phyloP scores from a whole-genome alignment of 2,329 filamentous ascomycete species.

The Mycocentrospora acerina region DNA sequence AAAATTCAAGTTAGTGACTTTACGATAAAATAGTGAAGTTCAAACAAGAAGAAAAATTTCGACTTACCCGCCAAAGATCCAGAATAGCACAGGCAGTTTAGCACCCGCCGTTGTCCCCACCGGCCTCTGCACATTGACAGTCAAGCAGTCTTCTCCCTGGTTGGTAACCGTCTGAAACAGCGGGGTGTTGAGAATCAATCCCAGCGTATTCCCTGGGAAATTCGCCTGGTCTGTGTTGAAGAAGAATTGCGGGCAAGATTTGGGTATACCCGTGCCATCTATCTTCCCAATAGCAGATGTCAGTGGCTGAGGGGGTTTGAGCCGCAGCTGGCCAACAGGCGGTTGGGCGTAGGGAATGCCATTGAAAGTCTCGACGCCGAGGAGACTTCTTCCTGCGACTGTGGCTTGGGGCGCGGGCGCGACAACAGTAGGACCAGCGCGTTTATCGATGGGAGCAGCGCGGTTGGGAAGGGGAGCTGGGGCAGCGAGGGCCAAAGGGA shows the following conservation, averaged over 20 bases:
- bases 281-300: slow-evolving; percentile 60
- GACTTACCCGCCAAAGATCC: slow-evolving; percentile 52
- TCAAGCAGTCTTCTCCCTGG: slow-evolving; percentile 48
- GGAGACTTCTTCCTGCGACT: slow-evolving; percentile 51
- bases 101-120: slow-evolving; percentile 36
- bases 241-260: slow-evolving; percentile 72
- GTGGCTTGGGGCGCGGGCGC: slow-evolving; percentile 56
- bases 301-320: slow-evolving; percentile 67
- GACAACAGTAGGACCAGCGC: slow-evolving; percentile 55
- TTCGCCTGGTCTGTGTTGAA: slow-evolving; percentile 51
- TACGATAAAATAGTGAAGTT: too few species aligned
- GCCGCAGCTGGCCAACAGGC: slow-evolving; percentile 65
- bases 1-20: too few species aligned
- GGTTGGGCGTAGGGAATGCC: slow-evolving; percentile 76
- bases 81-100: slow-evolving; percentile 51
- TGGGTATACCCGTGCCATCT: slow-evolving; percentile 59
- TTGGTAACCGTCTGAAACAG: slow-evolving; percentile 41
- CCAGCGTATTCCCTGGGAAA: slow-evolving; percentile 41
- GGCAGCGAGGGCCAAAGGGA: slow-evolving; percentile 34
- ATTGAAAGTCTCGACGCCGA: slow-evolving; percentile 66
- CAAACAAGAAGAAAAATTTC: too few species aligned
- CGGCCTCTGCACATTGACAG: slow-evolving; percentile 47
- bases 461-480: slow-evolving; percentile 47
- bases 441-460: slow-evolving; percentile 44
- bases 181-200: slow-evolving; percentile 42